Evolutionary conservation across 1,139 yeast species (phyloP).

Genomic region (Arxiozyma bovina): DNA sequence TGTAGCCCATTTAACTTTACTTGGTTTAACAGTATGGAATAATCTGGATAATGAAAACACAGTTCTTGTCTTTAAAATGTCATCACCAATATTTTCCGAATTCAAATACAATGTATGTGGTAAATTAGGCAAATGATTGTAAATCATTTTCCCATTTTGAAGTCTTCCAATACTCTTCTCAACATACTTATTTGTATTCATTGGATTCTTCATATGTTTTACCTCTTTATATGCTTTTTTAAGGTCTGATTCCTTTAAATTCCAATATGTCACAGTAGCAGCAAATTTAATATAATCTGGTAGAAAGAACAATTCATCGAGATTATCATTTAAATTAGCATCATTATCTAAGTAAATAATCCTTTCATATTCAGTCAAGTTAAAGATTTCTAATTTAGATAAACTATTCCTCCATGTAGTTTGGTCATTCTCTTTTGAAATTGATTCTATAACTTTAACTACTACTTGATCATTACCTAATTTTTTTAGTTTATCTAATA

Average conservation of each 20-base stretch:
- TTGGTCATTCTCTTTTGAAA: constrained; percentile 21
- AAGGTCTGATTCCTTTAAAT: constrained; percentile 18
- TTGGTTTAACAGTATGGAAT: constrained; percentile 12
- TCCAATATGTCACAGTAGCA: constrained; percentile 30
- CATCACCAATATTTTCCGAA: constrained; percentile 23
- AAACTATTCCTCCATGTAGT: constrained; percentile 44
- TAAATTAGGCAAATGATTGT: constrained; percentile 28
- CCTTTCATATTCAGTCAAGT: constrained; percentile 41
- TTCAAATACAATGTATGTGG: constrained; percentile 23
- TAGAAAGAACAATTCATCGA: constrained; percentile 43
- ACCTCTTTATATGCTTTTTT: constrained; percentile 18
- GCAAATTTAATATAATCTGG: constrained; percentile 32
- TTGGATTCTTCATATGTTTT: constrained; percentile 15
- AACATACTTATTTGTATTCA: constrained; percentile 20
- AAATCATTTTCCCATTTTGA: constrained; percentile 21
- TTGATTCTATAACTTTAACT: constrained; percentile 24
- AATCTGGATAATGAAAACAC: constrained; percentile 20
- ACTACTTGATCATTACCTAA: constrained; percentile 24
- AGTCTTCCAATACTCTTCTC: constrained; percentile 17
- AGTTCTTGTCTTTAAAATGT: constrained; percentile 20
- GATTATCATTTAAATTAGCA: constrained; percentile 27
- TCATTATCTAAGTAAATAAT: constrained; percentile 40
- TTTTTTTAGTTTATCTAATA: constrained; percentile 11
- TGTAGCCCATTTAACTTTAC: constrained; percentile 24
- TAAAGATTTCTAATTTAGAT: constrained; percentile 48